Evolutionary conservation across 2,329 filamentous ascomycete species (phyloP), one percentile per base, ranked within the genome.

Genomic region (Scytalidium sp.): DNA sequence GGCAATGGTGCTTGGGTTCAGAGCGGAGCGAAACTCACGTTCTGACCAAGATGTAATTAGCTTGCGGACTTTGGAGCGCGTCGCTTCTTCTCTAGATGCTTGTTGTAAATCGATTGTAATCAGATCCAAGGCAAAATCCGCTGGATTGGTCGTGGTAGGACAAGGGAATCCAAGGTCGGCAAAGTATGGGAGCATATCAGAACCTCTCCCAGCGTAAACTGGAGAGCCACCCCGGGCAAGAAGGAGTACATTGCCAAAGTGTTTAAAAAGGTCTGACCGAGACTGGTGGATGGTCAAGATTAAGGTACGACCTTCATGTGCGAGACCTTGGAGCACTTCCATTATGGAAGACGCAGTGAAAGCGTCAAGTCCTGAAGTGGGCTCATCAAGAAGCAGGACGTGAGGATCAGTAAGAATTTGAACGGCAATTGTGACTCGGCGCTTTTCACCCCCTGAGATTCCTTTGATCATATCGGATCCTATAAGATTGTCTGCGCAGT

Each of bases 221-320:
- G 84, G 78, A 20, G 77, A 75, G 0, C 88, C 88, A 0, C 87
- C 87, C 15, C 85, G 75, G 1, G 88, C 85, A 1, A 91, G 74
- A 1, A 91, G 76, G 1, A 91, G 68, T 0, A 91, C 75, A 49
- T 85, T 88, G 1, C 85, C 85, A 60, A 91, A 91, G 52, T 84
- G 79, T 19, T 73, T 72, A 60, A 90, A 91, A 0, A 90, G 67
- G 54, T 90, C 85, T 0, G 85, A 89, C 2, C 87, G 80, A 1
- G 87, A 84, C 64, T 91, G 88, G 50, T 91, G 88, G 29, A 91
- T 89, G 0, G 87, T 90, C n/a, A 90, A 72, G 41, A 91, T 81
- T 1, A 91, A 66, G 0, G 87, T 91, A 5, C 87, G 79, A 1
- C 87, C 87, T 67, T 91, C 87, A 19, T 81, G 79, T 0, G 87